Conservation (phyloP, 106 monocot species). For the Hemerocallis citrina region DNA sequence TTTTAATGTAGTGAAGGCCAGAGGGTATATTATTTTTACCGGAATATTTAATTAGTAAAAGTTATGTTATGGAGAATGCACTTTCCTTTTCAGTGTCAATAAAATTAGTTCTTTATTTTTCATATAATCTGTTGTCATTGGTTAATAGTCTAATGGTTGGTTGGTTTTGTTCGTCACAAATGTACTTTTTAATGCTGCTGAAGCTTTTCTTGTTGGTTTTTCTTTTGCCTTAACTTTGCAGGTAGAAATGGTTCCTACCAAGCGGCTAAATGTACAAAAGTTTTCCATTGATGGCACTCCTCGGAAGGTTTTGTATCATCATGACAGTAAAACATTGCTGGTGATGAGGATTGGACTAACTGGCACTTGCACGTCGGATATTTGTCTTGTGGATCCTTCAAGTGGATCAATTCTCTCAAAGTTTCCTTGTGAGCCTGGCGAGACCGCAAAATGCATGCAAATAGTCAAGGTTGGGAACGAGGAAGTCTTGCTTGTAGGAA, state of each 20-base stretch:
- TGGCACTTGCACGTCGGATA: slow-evolving; percentile 58
- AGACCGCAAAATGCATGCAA: slow-evolving; percentile 93
- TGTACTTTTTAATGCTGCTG: no score
- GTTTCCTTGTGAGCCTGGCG: slow-evolving; percentile 57
- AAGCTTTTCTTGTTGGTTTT: background rate
- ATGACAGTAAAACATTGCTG: slow-evolving; percentile 66
- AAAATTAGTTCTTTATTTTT: no score
- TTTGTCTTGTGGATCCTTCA: slow-evolving; percentile 69
- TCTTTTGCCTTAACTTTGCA: slow-evolving; percentile 12
- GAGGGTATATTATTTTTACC: no score
- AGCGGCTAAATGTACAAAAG: slow-evolving; percentile 78
- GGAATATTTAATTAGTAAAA: no score
- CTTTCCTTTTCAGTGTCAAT: no score
- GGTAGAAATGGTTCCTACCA: slow-evolving; percentile 83
- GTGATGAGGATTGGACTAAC: slow-evolving; percentile 62
- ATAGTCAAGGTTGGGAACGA: slow-evolving; percentile 65
- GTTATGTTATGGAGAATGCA: no score
- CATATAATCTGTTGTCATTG: no score
- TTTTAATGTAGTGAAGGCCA: no score
- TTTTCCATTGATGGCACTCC: slow-evolving; percentile 66
- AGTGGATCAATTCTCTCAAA: slow-evolving; percentile 60
- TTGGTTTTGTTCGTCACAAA: no score
- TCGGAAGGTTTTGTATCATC: slow-evolving; percentile 80
- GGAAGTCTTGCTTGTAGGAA: slow-evolving; percentile 82
- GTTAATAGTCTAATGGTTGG: no score